Evolutionary conservation across 2,329 filamentous ascomycete genomes (phyloP), one percentile per base, ranked within the genome.

Genomic region (Diaporthe velutina): DNA sequence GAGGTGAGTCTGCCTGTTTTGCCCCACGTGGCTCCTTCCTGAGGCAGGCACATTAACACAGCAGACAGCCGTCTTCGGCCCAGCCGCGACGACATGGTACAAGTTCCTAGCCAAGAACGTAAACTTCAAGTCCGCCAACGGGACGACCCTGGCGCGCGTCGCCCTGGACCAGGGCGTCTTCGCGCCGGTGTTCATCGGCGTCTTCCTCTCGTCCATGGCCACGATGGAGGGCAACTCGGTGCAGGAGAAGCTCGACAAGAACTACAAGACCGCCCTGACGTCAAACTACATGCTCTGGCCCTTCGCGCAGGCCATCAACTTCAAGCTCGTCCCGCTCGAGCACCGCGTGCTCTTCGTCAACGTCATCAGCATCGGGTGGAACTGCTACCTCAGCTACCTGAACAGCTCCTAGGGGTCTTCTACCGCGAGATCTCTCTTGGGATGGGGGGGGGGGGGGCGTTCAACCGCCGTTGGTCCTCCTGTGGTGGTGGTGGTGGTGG

Each of bases 251-350:
- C 87, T 97, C 73, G 85, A 90, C 75, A 91, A 89, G 80, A 93
- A 90, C 75, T 98, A 95, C 85, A 83, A 85, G 78, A 88, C 90
- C 17, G 94, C 94, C 42, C 90, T 98, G 80, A 89, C 89, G 83
- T 93, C 94, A 82, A 98, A 98, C 86, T 95, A 95, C 89, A 90
- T 95, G 86, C 84, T 98, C 73, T 98, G 96, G 96, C 96, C 96
- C 4, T 87, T 88, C 77, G 95, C 97, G 73, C 96, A 98, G 86
- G 87, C 93, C 71, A 88, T 93, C 81, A 98, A 98, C 87, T 98
- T 98, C 86, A 93, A 93, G 80, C 90, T 97, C 77, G 90, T 98
- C 77, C 96, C 96, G 66, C 87, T 97, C 77, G 91, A 97, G 81
- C 92, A 96, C 84, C 90, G 95, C 75, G 91, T 98, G 55, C 86